A percentile compares a stretch with the other conserved stretches of the same genome.
These are phyloP conservation scores for Millerago galiae DNA, from an alignment of 805 yeast genomes.

Conservation along the genomic window DNA sequence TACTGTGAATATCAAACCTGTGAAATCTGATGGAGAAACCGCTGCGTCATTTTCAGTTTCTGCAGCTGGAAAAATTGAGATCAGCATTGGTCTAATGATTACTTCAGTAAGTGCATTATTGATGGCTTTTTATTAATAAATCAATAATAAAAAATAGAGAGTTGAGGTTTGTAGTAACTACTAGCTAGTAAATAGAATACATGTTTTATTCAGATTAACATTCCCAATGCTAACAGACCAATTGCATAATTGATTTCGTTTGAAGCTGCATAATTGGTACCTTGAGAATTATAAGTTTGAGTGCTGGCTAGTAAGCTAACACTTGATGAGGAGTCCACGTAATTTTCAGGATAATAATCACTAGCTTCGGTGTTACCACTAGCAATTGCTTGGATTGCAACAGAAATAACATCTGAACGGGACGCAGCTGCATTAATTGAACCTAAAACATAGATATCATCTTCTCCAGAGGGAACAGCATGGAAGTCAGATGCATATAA, in stretches of 20 bases:
- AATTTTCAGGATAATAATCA: slow-evolving; percentile 2
- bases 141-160: no score
- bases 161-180: no score
- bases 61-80: neutral
- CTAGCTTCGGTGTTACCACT: neutral
- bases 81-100: no score
- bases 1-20: neutral
- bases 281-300: neutral
- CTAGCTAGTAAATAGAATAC: no score
- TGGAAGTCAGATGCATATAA: slow-evolving; percentile 15
- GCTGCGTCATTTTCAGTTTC: neutral
- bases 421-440: slow-evolving; percentile 15
- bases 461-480: slow-evolving; percentile 16
- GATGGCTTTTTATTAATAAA: no score
- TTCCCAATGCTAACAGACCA: neutral
- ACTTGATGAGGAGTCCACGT: neutral
- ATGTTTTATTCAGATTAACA: neutral
- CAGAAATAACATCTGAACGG: slow-evolving; percentile 6
- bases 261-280: neutral
- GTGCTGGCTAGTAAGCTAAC: neutral
- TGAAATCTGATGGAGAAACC: neutral
- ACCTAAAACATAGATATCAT: slow-evolving; percentile 13
- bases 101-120: no score
- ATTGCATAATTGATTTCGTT: neutral
- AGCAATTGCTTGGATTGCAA: slow-evolving; percentile 7